These are phyloP conservation scores for Laguncularia racemosa DNA, from an alignment of 345 rosid genomes.

Conservation along the genomic window DNA sequence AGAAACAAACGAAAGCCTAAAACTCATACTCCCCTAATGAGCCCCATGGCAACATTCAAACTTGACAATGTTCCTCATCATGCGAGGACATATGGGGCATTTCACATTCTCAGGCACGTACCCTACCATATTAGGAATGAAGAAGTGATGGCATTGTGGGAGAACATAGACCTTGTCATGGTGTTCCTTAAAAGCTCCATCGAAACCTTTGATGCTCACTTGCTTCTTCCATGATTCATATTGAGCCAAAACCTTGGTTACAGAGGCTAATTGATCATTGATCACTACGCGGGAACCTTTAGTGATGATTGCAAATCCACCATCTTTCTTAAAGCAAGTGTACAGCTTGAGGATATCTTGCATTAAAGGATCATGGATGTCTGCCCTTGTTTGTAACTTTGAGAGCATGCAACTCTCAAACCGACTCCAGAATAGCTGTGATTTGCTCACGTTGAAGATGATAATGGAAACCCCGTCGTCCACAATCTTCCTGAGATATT, in stretches of 20 bases:
- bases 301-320: conserved; percentile 3
- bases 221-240: conserved; percentile 14
- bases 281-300: conserved; percentile 6
- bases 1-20: no score
- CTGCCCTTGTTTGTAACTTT: neutral
- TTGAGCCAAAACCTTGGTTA: neutral
- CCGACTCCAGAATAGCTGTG: conserved; percentile 5
- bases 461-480: neutral
- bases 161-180: neutral
- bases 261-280: neutral
- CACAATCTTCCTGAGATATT: neutral
- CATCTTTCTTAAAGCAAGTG: conserved; percentile 10
- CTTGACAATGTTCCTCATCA: conserved; percentile 11
- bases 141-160: conserved; percentile 9
- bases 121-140: conserved; percentile 10
- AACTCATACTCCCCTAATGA: neutral
- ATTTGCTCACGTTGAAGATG: neutral
- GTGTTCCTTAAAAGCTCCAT: conserved; percentile 6
- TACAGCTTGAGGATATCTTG: conserved; percentile 8
- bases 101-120: conserved; percentile 13
- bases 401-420: conserved; percentile 7
- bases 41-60: conserved; percentile 14
- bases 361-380: conserved; percentile 1
- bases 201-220: conserved; percentile 3
- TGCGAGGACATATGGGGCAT: conserved; percentile 12